Base-by-base conservation (phyloP, 257 asterid genomes). In the Primulina tabacum region DNA sequence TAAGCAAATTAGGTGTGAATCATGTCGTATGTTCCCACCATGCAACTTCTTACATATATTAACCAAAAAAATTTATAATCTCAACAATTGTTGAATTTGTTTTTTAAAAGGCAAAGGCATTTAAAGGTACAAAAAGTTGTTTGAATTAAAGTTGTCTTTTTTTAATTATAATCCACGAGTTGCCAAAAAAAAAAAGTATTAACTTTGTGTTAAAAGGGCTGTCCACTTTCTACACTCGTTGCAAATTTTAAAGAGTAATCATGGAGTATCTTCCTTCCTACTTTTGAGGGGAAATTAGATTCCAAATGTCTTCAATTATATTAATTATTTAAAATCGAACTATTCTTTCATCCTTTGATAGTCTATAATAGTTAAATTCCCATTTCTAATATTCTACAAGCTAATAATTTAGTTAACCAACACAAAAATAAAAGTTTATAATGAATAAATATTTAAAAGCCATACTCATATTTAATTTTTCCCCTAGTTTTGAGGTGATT, bases 131-230 rank as follows among this genome's bases (percentile, higher is more conserved):
- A 56, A 75, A 86, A 83, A 80, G 90, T 76, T 79, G 85, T 35
- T 77, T 79, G 78, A 81, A 82, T 80, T 77, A 85, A 89, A 90
- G 88, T 74, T 65, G 62, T 81, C 83, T 78, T 80, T 40, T 24
- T 73, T 73, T 78, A 63, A 78, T 43, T 85, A 81, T 75, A 79
- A 81, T 78, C 82, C 89, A 83, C 87, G 89, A 87, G 85, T 82
- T 70, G 82, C 58, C 26, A 24, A 24, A 24, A 28, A 21, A 60
- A 71, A 84, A 90, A 87, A 87, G 73, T 77, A 68, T 75, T 21
- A 73, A 83, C 95, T 89, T 87, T 82, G 88, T 91, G 95, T 91
- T 87, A 82, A 89, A 91, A 91, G 96, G 97, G 93, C 87, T 79
- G 92, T 91, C 97, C 96, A 91, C 97, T 91, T 91, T 91, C 97